These are phyloP conservation scores for Xylariaceae sp. DNA, from an alignment of 2,329 filamentous ascomycete species.

Conservation along the genomic window DNA sequence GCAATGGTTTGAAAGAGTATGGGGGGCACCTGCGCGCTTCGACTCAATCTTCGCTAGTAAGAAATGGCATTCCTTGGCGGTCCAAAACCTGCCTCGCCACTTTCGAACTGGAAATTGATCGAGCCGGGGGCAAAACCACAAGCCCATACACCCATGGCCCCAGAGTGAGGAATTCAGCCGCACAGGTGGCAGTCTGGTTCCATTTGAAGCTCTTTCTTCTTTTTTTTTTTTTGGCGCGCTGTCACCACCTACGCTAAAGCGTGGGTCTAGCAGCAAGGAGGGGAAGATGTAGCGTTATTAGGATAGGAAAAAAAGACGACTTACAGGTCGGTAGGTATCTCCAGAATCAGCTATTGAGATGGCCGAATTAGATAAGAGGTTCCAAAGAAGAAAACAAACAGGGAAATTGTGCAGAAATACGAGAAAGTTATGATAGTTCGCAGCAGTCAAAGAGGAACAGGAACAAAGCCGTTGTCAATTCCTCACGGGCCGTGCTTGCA, in stretches of 20 bases:
- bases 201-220: background rate
- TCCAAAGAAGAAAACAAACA: slow-evolving; percentile 20
- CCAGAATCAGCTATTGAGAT: slow-evolving; percentile 50
- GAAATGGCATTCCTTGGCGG: background rate
- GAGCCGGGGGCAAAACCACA: background rate
- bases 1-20: background rate
- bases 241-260: slow-evolving; percentile 4
- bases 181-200: background rate
- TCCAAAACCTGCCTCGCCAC: background rate
- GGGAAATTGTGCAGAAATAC: slow-evolving; percentile 18
- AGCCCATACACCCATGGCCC: background rate
- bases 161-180: background rate
- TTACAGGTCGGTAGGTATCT: slow-evolving; percentile 55
- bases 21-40: background rate
- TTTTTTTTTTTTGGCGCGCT: background rate
- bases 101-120: background rate
- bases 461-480: slow-evolving; percentile 20
- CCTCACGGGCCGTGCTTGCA: slow-evolving; percentile 30
- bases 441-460: slow-evolving; percentile 2
- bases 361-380: slow-evolving; percentile 36
- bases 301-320: slow-evolving; percentile 17
- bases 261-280: background rate
- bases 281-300: background rate
- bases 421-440: slow-evolving; percentile 4
- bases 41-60: background rate